A percentile compares a stretch with the other conserved stretches of the same genome.
These are phyloP conservation scores for Byssochlamys sp. DNA, from an alignment of 2,329 filamentous ascomycete genomes.

Conservation along the genomic window DNA sequence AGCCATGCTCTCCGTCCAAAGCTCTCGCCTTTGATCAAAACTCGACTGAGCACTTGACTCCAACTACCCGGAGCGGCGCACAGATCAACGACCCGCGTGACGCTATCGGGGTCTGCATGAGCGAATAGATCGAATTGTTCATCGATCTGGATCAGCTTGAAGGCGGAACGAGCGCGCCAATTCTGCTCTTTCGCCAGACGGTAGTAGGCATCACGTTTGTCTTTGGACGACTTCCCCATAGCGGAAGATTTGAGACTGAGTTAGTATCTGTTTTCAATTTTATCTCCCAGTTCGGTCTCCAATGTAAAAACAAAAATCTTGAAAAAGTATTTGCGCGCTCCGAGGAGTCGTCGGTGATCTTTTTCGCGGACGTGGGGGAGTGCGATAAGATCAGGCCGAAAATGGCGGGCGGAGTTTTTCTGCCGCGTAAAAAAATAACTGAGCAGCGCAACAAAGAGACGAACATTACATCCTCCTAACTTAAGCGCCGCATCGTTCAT, in stretches of 20 bases:
- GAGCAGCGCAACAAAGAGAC: background rate
- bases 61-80: conserved; percentile 93
- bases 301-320: background rate
- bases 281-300: background rate
- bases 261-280: background rate
- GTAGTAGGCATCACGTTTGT: conserved; percentile 97
- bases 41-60: conserved; percentile 90
- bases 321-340: background rate
- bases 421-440: conserved; percentile 5
- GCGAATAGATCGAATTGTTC: conserved; percentile 90
- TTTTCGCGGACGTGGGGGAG: conserved; percentile 19
- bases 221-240: conserved; percentile 97
- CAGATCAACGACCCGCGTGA: conserved; percentile 86
- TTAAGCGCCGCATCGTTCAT: background rate
- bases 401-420: conserved; percentile 14
- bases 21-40: conserved; percentile 85
- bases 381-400: conserved; percentile 24
- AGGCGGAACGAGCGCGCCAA: conserved; percentile 90
- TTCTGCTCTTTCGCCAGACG: conserved; percentile 96
- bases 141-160: conserved; percentile 92
- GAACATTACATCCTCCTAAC: background rate
- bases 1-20: conserved; percentile 82
- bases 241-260: background rate
- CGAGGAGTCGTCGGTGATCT: conserved; percentile 2
- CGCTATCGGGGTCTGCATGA: conserved; percentile 50